Evolutionary conservation across 2,329 filamentous ascomycete genomes (phyloP).

Genomic region (Arthrobotrys entomopaga): DNA sequence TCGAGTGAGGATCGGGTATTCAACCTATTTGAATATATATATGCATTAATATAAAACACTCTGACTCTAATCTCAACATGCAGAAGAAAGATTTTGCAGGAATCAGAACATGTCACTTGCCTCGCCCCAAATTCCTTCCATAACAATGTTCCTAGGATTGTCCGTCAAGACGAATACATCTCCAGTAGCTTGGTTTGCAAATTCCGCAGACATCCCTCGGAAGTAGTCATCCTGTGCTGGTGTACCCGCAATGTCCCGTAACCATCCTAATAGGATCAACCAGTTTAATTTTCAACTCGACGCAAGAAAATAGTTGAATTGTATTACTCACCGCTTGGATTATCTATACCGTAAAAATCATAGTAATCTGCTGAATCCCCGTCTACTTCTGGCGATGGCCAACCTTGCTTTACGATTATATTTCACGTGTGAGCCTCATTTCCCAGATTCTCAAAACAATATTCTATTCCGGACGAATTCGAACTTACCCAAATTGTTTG

Average conservation of each 20-base stretch:
- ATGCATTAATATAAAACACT: too few relatives aligned
- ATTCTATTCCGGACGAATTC: conserved; percentile 10
- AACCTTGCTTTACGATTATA: conserved; percentile 17
- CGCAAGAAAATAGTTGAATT: too few relatives aligned
- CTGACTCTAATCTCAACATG: too few relatives aligned
- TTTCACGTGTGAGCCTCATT: too few relatives aligned
- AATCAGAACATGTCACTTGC: too few relatives aligned
- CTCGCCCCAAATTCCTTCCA: conserved; percentile 35
- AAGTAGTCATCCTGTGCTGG: conserved; percentile 27
- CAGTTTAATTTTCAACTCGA: too few relatives aligned
- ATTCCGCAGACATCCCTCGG: conserved; percentile 27
- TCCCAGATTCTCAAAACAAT: too few relatives aligned
- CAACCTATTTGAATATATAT: neutral
- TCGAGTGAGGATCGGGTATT: conserved; percentile 16
- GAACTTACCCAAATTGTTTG: too few relatives aligned
- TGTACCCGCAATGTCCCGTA: conserved; percentile 14
- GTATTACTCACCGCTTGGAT: conserved; percentile 17
- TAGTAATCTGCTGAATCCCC: conserved; percentile 25
- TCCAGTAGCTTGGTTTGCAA: conserved; percentile 27
- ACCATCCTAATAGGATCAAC: neutral
- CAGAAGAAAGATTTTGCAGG: too few relatives aligned
- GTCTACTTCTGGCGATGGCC: conserved; percentile 22
- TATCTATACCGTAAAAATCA: conserved; percentile 37
- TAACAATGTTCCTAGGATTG: conserved; percentile 21
- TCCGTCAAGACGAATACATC: conserved; percentile 45